Base-by-base conservation (phyloP, 140 eudicot genomes). In the Cichorium intybus region DNA sequence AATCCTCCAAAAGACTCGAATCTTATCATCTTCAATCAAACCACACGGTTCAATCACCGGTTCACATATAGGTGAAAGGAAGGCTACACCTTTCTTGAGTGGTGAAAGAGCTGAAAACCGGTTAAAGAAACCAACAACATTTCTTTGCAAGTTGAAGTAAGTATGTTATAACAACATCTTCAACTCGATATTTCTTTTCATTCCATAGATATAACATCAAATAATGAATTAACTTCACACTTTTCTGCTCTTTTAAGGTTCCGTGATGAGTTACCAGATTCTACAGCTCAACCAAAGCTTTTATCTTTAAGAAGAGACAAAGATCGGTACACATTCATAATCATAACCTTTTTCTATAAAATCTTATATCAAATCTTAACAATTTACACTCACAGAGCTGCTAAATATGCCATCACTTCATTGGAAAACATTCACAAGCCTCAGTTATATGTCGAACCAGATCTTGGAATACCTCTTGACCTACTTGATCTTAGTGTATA, bases 391-490 rank as follows among this genome's bases (percentile, higher is more conserved):
- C 73, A 76, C 97, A 90, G 97, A 56, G 79, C 80, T 59, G 50
- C 82, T 17, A 85, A 85, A 74, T 90, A 87, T 60, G 34, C 78
- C 29, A 80, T 82, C 56, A 90, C 90, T 15, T 82, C 88, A 23
- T 70, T 90, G 82, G 95, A 90, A 77, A 90, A 87, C 8, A 60
- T 80, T 69, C 88, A 88, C 77, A 90, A 87, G 76, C 97, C 97
- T 75, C 87, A 84, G 33, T 68, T 90, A 53, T 66, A 90, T 60
- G 88, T 80, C 26, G 96, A 90, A 51, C 86, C 91, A 26, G 96
- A 90, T 64, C 88, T 90, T 74, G 97, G 97, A 58, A 82, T 90
- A 71, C 95, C 95, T 20, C 90, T 90, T 64, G 97, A 90, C 85
- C 81, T 90, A 31, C 97, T 90, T 73, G 97, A 87, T 76, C 83